These are phyloP conservation scores for Gomphus bonarii DNA, from an alignment of 1,284 basidiomycete genomes.

Conservation along the genomic window DNA sequence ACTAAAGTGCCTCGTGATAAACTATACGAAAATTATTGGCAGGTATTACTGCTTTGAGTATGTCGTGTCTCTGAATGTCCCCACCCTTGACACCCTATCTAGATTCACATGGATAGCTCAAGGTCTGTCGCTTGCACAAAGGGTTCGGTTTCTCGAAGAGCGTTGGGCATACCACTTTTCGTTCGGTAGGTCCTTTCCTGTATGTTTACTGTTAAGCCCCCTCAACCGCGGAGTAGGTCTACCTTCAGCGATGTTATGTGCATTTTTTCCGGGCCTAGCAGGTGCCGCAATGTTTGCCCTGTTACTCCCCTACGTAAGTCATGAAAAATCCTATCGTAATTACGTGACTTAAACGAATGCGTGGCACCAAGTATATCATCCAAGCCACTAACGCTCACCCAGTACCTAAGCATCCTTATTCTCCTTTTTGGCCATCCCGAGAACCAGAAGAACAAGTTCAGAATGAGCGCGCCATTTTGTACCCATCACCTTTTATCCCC, in stretches of 20 bases:
- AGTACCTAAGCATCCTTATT: conserved; percentile 59
- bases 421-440: conserved; percentile 32
- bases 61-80: conserved; percentile 20
- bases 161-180: conserved; percentile 79
- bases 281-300: conserved; percentile 72
- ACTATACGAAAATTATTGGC: conserved; percentile 8
- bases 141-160: conserved; percentile 71
- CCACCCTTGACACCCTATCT: not conserved
- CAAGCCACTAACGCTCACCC: conserved; percentile 66
- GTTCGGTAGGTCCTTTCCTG: conserved; percentile 43
- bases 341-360: conserved; percentile 5
- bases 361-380: conserved; percentile 53
- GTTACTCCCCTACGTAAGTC: conserved; percentile 59
- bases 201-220: conserved; percentile 5
- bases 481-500: conserved; percentile 66
- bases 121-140: conserved; percentile 52
- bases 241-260: conserved; percentile 57
- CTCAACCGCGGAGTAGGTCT: conserved; percentile 30
- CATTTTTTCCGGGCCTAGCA: conserved; percentile 58
- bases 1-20: conserved; percentile 1
- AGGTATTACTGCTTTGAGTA: conserved; percentile 87
- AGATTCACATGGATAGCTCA: conserved; percentile 74
- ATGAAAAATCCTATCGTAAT: conserved; percentile 12
- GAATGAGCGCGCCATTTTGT: conserved; percentile 20
- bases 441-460: conserved; percentile 17